These are phyloP conservation scores for Amanita inopinata DNA, from an alignment of 768 basidiomycete species.

Conservation along the genomic window DNA sequence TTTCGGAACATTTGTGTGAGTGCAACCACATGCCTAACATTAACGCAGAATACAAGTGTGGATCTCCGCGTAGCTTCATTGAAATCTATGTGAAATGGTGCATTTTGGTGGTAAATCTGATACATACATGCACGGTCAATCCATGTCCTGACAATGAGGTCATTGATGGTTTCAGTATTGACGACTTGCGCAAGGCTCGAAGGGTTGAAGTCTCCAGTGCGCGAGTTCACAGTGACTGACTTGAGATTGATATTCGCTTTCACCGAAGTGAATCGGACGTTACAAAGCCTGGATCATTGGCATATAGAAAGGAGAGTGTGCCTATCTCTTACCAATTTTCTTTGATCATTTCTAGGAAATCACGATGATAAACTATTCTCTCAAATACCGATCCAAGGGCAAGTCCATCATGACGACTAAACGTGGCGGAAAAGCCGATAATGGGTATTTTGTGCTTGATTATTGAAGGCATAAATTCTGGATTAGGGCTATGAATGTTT, in stretches of 20 bases:
- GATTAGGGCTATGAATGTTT: slow-evolving; percentile 47
- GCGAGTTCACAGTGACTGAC: slow-evolving; percentile 52
- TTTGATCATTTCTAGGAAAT: slow-evolving; percentile 87
- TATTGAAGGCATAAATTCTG: slow-evolving; percentile 24
- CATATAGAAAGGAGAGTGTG: slow-evolving; percentile 12
- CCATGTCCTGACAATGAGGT: slow-evolving; percentile 75
- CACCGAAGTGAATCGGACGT: slow-evolving; percentile 79
- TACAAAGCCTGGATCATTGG: slow-evolving; percentile 54
- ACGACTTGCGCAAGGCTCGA: slow-evolving; percentile 72
- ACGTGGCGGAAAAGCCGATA: slow-evolving; percentile 93
- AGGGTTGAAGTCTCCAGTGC: slow-evolving; percentile 75
- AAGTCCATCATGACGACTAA: slow-evolving; percentile 84
- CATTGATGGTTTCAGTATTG: slow-evolving; percentile 71
- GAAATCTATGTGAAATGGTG: background rate
- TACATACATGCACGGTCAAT: slow-evolving; percentile 70
- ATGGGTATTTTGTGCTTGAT: slow-evolving; percentile 58
- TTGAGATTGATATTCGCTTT: slow-evolving; percentile 63
- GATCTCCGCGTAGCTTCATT: slow-evolving; percentile 57
- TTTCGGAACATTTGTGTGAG: slow-evolving; percentile 65
- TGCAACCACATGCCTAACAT: slow-evolving; percentile 67
- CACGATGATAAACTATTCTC: slow-evolving; percentile 84
- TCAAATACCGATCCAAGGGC: slow-evolving; percentile 86
- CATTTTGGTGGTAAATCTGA: background rate
- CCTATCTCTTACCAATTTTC: slow-evolving; percentile 61
- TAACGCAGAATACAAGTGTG: slow-evolving; percentile 88